Conservation (phyloP, 306 rosid genomes). For the Vigna angularis region DNA sequence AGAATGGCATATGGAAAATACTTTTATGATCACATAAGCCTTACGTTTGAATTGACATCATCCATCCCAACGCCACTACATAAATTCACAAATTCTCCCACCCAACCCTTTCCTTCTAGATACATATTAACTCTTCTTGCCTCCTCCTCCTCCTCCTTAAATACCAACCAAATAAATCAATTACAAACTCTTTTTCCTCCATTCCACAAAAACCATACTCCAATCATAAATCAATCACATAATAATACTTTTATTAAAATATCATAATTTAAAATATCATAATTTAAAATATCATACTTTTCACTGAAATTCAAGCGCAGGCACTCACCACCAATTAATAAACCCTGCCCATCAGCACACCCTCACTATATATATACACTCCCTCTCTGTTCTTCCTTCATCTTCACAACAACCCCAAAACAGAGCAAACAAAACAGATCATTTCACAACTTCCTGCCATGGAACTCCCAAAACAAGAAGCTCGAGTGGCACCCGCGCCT, state of each 20-base stretch:
- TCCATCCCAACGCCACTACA: not conserved
- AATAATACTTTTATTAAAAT: not conserved
- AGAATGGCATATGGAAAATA: too few species aligned
- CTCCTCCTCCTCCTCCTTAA: not conserved
- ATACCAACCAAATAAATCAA: not conserved
- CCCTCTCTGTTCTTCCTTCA: not conserved
- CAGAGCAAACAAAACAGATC: too few species aligned
- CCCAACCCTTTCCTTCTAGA: slow-evolving; percentile 40
- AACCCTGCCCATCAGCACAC: not conserved
- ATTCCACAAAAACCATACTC: not conserved
- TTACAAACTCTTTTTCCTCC: not conserved
- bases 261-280: too few species aligned
- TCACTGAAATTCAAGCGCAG: slow-evolving; percentile 27
- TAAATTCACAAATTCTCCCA: not conserved
- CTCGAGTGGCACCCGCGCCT: not conserved
- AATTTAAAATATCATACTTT: too few species aligned
- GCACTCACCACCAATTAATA: slow-evolving; percentile 1
- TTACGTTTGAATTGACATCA: slow-evolving; percentile 74
- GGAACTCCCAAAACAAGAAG: slow-evolving; percentile 44
- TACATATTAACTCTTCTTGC: not conserved
- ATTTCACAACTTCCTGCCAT: slow-evolving; percentile 25
- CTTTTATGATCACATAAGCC: slow-evolving; percentile 46
- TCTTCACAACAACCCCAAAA: not conserved
- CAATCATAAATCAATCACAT: not conserved
- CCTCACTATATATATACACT: slow-evolving; percentile 4